Base-by-base conservation (phyloP, 345 rosid species). In the Acer yangbiense region DNA sequence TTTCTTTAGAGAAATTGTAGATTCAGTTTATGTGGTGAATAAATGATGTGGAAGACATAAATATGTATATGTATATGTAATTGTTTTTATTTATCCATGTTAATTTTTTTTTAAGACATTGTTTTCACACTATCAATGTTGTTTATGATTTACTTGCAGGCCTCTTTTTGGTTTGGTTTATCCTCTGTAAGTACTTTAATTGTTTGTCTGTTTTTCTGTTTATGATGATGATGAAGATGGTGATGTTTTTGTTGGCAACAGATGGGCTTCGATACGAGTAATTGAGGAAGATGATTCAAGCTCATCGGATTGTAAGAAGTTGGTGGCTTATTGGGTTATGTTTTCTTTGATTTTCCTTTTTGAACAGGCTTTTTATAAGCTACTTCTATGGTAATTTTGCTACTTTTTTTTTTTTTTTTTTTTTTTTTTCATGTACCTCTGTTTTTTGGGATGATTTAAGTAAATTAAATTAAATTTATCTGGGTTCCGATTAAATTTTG, bases 241-340 rank as follows among this genome's bases (percentile, higher is more conserved):
- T 54, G 76, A 41, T 41, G 48, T 14, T 23, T 18, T 54, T 69
- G 18, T 32, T 66, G 23, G 50, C 62, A 4, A 66, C 81, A 85
- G 85, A 66, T 73, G 32, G 74, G 84, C 81, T 68, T 86, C 88
- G 1, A 77, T 83, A 77, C 76, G 44, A 54, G 86, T 85, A 52
- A 77, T 83, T 10, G 86, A 83, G 81, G 70, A 72, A 60, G 27
- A n/a, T 39, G 72, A 83, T 72, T 81, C 86, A 1, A 76, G 27
- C n/a, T 43, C 79, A 14, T 43, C 79, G 10, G 81, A 81, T 21
- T 60, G 67, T 60, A 74, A 25, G 80, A 86, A 83, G 50, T 27
- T 86, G 73, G 75, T 86, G 17, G 46, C 82, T 23, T 81, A 86
- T 58, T 86, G 88, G 85, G 65, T 86, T 41, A 54, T 78, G 48